phyloP scores from a whole-genome alignment of 345 rosid genomes.

The Anacardium occidentale region DNA sequence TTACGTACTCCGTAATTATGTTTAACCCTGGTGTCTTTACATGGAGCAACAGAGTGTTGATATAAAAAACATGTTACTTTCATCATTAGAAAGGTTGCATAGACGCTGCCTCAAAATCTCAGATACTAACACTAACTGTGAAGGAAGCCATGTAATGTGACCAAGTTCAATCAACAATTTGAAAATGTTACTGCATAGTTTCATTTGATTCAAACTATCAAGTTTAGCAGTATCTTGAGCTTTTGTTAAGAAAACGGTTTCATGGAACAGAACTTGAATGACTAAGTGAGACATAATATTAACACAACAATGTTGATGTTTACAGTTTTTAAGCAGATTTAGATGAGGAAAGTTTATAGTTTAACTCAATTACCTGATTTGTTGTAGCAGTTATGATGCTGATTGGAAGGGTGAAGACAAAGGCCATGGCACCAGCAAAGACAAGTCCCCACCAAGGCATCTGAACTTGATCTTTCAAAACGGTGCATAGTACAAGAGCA shows the following conservation, averaged over 20 bases:
- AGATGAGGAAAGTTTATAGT: background rate
- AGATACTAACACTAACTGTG: background rate
- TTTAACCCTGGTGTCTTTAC: constrained; percentile 82
- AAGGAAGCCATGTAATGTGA: background rate
- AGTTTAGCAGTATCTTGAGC: background rate
- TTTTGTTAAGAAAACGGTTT: background rate
- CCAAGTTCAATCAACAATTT: background rate
- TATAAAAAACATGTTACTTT: background rate
- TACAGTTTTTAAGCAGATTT: background rate
- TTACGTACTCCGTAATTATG: constrained; percentile 84
- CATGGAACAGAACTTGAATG: background rate
- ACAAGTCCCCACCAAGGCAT: constrained; percentile 98
- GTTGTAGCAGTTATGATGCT: constrained; percentile 90
- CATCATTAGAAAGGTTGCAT: background rate
- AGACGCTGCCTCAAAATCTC: background rate
- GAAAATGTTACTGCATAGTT: background rate
- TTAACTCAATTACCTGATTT: constrained; percentile 55
- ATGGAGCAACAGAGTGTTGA: constrained; percentile 6
- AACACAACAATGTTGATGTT: background rate
- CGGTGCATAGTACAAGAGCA: constrained; percentile 61
- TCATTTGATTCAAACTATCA: background rate
- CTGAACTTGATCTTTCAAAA: constrained; percentile 73
- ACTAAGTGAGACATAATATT: background rate
- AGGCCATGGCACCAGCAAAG: constrained; percentile 71
- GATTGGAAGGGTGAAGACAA: constrained; percentile 77